These are phyloP conservation scores for Torulaspora franciscae DNA, from an alignment of 805 yeast species.

Conservation along the genomic window DNA sequence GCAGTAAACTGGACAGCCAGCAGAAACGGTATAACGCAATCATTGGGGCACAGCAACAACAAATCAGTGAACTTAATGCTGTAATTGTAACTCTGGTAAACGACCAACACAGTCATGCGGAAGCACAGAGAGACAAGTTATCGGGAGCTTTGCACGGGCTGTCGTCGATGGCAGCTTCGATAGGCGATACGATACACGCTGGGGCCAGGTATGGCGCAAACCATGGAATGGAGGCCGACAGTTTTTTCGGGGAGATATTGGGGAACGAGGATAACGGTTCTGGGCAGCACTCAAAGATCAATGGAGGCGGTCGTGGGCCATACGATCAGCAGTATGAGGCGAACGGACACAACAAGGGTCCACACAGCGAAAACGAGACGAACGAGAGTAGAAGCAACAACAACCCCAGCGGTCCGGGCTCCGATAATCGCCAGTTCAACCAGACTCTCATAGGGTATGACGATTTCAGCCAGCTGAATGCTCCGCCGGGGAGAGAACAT, in stretches of 20 bases:
- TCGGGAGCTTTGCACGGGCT: constrained; percentile 24
- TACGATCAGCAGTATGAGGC: constrained; percentile 5
- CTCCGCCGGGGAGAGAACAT: not conserved
- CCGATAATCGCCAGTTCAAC: constrained; percentile 7
- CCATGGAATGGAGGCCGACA: constrained; percentile 7
- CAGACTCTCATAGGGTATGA: constrained; percentile 8
- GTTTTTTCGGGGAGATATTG: constrained; percentile 8
- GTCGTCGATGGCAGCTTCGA: constrained; percentile 20
- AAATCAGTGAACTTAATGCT: constrained; percentile 28
- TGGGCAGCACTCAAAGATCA: not conserved
- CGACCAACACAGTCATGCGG: constrained; percentile 31
- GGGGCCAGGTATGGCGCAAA: constrained; percentile 1
- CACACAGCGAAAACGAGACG: not conserved
- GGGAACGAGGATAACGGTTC: not conserved
- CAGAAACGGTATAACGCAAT: constrained; percentile 32
- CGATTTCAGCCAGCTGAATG: constrained; percentile 8
- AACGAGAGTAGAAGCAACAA: not conserved
- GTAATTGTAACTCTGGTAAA: constrained; percentile 26
- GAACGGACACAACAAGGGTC: not conserved
- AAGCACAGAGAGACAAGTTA: constrained; percentile 27
- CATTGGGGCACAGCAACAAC: constrained; percentile 32
- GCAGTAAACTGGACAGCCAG: constrained; percentile 31
- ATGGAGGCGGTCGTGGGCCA: not conserved
- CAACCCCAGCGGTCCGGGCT: not conserved
- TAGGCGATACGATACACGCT: constrained; percentile 8